phyloP scores from a whole-genome alignment of 1,139 yeast genomes.

The Trichomonascaceae sp. region DNA sequence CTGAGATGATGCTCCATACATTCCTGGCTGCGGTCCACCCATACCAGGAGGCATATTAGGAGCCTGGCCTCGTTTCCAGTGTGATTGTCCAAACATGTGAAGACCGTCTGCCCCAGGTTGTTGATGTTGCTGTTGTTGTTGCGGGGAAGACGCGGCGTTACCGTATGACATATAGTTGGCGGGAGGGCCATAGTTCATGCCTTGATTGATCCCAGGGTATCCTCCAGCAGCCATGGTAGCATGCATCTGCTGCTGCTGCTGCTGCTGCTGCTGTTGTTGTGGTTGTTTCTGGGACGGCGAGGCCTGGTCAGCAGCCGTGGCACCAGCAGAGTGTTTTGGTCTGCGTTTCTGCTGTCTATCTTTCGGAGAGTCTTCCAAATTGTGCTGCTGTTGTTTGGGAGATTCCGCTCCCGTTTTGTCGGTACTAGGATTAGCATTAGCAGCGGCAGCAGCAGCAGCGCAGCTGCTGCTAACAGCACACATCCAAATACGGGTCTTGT shows the following conservation, averaged over 20 bases:
- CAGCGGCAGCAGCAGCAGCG: conserved; percentile 7
- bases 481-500: conserved; percentile 95
- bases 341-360: neutral
- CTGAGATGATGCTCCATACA: too few relatives aligned
- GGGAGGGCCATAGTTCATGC: too few relatives aligned
- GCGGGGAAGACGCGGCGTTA: neutral
- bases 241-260: conserved; percentile 9
- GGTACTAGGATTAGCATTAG: neutral
- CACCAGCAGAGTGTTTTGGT: conserved; percentile 1
- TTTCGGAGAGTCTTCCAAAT: neutral
- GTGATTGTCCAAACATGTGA: neutral
- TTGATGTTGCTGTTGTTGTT: neutral
- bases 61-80: neutral
- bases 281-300: neutral
- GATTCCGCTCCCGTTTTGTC: neutral
- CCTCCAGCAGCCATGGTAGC: conserved; percentile 5
- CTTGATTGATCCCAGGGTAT: too few relatives aligned
- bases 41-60: neutral
- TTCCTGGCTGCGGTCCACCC: too few relatives aligned
- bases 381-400: neutral
- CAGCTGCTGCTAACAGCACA: conserved; percentile 48
- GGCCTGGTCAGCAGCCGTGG: neutral
- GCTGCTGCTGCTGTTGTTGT: conserved; percentile 3
- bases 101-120: too few relatives aligned
- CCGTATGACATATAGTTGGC: too few relatives aligned